phyloP scores from a whole-genome alignment of 108 stramenopile species.

The Cyclotella cryptica region DNA sequence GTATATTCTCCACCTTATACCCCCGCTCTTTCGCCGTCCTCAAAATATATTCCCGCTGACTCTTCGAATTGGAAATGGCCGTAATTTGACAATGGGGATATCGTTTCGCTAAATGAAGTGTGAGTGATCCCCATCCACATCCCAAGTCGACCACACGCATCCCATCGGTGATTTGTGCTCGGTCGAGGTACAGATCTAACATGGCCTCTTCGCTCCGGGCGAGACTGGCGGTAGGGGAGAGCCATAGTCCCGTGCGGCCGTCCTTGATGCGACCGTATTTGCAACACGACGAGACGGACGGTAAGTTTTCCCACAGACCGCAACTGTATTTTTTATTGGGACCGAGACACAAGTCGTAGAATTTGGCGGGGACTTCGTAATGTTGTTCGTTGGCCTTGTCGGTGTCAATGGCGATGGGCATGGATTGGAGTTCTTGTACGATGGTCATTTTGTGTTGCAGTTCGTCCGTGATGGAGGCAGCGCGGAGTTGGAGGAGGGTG shows the following conservation, averaged over 20 bases:
- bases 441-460: constrained; percentile 60
- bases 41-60: constrained; percentile 91
- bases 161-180: constrained; percentile 87
- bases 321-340: constrained; percentile 93
- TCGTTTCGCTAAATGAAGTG: constrained; percentile 67
- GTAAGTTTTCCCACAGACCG: constrained; percentile 63
- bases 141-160: constrained; percentile 86
- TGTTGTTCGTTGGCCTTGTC: constrained; percentile 95
- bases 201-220: constrained; percentile 87
- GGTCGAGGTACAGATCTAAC: constrained; percentile 87
- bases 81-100: constrained; percentile 79
- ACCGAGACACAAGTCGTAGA: constrained; percentile 91
- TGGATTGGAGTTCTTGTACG: constrained; percentile 56
- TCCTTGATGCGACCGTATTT: not conserved
- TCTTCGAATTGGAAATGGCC: constrained; percentile 84
- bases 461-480: constrained; percentile 48
- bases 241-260: constrained; percentile 30
- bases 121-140: constrained; percentile 97
- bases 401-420: constrained; percentile 91
- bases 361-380: constrained; percentile 95
- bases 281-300: not conserved
- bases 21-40: constrained; percentile 78
- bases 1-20: constrained; percentile 81
- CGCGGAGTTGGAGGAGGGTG: constrained; percentile 55
- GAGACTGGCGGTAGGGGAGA: constrained; percentile 45